Base-by-base conservation (phyloP, 2,329 filamentous ascomycete species). In the Alternaria sp. region DNA sequence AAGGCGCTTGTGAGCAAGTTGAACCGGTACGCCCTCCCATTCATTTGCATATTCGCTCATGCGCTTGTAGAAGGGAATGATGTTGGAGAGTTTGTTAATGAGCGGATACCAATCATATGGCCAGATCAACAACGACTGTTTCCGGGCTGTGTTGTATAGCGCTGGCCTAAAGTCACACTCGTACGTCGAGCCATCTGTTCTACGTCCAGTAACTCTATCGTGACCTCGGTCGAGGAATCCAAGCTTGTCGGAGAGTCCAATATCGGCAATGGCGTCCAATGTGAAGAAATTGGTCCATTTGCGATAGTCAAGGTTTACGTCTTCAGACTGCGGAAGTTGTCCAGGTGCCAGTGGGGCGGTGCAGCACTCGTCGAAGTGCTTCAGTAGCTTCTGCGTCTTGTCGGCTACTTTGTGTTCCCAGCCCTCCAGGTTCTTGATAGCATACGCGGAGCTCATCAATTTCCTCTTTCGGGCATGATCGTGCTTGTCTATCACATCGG, bases 221-320 rank as follows among this genome's bases (percentile, higher is more conserved):
- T 81, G 72, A 3, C 84, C 85, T 22, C 74, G 69, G 44, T 86
- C 84, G 2, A 87, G 78, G 61, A 86, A 83, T 0, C 83, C 82
- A 2, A 87, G 78, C n/a, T 77, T 79, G 53, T 85, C 80, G 1
- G 78, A 82, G 0, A 87, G 75, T 1, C 84, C 85, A 68, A 87
- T 87, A 54, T 87, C 83, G 16, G 82, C 84, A 51, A 87, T 86
- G 3, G 84, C 85, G 57, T 87, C 85, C 14, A 87, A 76, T 0
- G 83, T 84, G 70, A 87, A 87, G 75, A 84, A 85, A 71, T 86
- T 87, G 24, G 80, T 79, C 81, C 81, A 87, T 6, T 77, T 75
- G 5, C 84, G 81, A 55, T 82, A 84, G 65, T 87, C 83, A 18
- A 87, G 75, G 0, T 76, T 83, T 18, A 84, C 55, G 48, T 85